These are phyloP conservation scores for Penicillium subrubescens DNA, from an alignment of 495 filamentous ascomycete genomes.

Conservation along the genomic window DNA sequence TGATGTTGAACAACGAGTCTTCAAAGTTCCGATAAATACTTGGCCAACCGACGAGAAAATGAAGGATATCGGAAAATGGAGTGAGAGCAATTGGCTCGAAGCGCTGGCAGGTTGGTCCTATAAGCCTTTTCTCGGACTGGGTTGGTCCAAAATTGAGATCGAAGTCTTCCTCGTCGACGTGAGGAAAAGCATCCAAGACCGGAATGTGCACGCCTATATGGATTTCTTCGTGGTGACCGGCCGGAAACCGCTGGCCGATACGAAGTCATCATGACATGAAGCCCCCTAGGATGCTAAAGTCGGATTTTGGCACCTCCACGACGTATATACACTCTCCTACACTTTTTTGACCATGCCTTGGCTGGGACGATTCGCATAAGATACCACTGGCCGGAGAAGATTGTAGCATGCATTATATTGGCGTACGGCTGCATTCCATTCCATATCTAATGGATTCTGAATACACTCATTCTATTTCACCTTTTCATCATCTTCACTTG, in stretches of 20 bases:
- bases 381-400: conserved; percentile 33
- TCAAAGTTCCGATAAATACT: conserved; percentile 59
- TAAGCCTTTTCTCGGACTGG: conserved; percentile 44
- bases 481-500: not conserved
- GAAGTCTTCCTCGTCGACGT: conserved; percentile 64
- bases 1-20: conserved; percentile 57
- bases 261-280: conserved; percentile 17
- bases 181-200: conserved; percentile 55
- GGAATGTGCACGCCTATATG: conserved; percentile 56
- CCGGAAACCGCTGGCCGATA: conserved; percentile 47
- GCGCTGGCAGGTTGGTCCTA: conserved; percentile 50
- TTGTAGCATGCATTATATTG: conserved; percentile 27
- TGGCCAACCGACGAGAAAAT: conserved; percentile 61
- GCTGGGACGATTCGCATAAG: conserved; percentile 36
- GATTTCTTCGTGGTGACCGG: conserved; percentile 57
- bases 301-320: conserved; percentile 12
- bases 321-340: conserved; percentile 12
- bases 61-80: conserved; percentile 51
- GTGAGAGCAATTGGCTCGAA: conserved; percentile 43
- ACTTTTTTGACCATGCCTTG: conserved; percentile 21
- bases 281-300: not conserved
- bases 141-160: conserved; percentile 52
- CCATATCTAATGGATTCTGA: conserved; percentile 9
- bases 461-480: not conserved
- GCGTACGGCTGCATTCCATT: conserved; percentile 20